phyloP scores from a whole-genome alignment of 768 basidiomycete species.

The Lentinula boryana region DNA sequence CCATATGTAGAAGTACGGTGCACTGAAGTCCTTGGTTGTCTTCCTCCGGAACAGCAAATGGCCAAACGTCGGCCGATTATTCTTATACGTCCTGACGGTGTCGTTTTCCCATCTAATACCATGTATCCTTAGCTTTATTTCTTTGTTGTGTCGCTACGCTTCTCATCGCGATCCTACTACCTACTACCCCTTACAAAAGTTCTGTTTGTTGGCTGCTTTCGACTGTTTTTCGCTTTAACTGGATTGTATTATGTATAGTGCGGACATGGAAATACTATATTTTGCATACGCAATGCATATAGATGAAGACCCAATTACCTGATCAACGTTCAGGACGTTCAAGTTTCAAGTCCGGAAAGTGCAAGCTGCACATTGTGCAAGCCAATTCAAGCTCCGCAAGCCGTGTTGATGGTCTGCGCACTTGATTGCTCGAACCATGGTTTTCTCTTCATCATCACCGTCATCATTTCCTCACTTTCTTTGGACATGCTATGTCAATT shows the following conservation, averaged over 20 bases:
- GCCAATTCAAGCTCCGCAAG: not conserved
- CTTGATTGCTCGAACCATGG: not conserved
- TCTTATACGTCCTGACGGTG: constrained; percentile 78
- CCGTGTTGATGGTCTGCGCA: too few species aligned
- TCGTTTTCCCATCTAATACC: constrained; percentile 79
- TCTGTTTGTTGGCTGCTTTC: constrained; percentile 10
- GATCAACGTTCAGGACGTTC: not conserved
- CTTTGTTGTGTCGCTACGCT: constrained; percentile 10
- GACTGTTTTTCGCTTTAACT: constrained; percentile 12
- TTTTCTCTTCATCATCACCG: constrained; percentile 2
- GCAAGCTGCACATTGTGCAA: too few species aligned
- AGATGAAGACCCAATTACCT: not conserved
- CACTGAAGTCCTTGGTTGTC: constrained; percentile 76
- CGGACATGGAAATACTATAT: constrained; percentile 1
- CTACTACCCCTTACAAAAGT: constrained; percentile 10
- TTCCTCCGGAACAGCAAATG: constrained; percentile 66
- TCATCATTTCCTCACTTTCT: constrained; percentile 36
- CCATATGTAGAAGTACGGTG: constrained; percentile 86
- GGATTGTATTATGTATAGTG: constrained; percentile 8
- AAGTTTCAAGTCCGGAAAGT: not conserved
- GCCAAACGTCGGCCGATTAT: constrained; percentile 74
- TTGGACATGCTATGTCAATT: constrained; percentile 56
- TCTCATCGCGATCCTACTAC: constrained; percentile 8
- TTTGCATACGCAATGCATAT: not conserved
- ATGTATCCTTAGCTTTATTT: constrained; percentile 63